Evolutionary conservation across 1,284 basidiomycete genomes (phyloP), one percentile per base, ranked within the genome.

Genomic region (Thelephora terrestris): DNA sequence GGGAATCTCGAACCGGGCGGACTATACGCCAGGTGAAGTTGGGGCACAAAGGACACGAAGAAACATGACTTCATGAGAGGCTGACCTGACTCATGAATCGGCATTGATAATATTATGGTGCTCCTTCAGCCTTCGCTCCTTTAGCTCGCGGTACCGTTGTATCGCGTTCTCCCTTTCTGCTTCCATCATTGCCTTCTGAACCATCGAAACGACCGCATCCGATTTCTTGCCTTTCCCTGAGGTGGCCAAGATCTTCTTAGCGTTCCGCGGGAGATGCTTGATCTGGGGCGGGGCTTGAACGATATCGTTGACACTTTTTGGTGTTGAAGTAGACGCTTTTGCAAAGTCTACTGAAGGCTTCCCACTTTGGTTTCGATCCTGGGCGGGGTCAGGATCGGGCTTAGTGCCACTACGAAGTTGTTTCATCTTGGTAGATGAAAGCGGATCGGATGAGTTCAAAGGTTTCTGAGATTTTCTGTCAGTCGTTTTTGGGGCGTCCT

Each of bases 101-200:
- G 14, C 29, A 32, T 32, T 12, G 29, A 7, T 14, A 10, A 10
- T 32, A 6, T 14, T 32, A 6, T 32, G 29, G 29, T 42, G 20
- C 39, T 21, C 10, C 18, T 42, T 42, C 39, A 42, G 6, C 25
- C 27, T 67, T 51, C 56, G 58, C 45, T 75, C 78, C 63, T 83
- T 87, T 63, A 89, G 55, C 62, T 81, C 74, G 51, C 87, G 64
- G 60, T 90, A 89, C 48, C 74, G 67, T 57, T 62, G 64, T 50
- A 90, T 79, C 14, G 68, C 84, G 51, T 71, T 79, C 57, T 81
- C 80, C 50, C 86, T 70, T 64, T 88, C 85, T 51, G 71, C 68
- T 56, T 84, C 84, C 75, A 90, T 78, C 79, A 82, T 78, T 9
- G 70, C 70, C 61, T 77, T 81, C 65, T 87, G 83, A 5, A 79